Conservation (phyloP, 2,329 filamentous ascomycete species). For the Sporothrix variecibatus region DNA sequence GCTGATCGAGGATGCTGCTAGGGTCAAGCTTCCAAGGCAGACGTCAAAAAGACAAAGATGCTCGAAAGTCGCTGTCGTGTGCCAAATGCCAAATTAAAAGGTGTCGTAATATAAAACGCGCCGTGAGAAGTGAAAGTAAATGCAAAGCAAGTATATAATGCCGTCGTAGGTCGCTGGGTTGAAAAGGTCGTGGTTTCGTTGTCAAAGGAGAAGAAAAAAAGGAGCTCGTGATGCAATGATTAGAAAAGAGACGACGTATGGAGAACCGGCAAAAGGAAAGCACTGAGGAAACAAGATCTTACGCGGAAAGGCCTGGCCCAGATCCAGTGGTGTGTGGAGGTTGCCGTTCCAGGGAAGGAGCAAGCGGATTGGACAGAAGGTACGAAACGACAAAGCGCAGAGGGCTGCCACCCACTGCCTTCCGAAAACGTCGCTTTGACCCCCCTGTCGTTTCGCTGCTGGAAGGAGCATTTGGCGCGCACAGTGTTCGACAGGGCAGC, state of each 20-base stretch:
- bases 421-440: conserved; percentile 13
- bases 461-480: conserved; percentile 2
- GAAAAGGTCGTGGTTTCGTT: neutral
- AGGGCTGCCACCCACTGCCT: neutral
- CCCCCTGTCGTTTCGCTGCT: neutral
- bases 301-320: neutral
- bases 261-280: neutral
- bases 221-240: conserved; percentile 7
- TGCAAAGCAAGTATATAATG: neutral
- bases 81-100: neutral
- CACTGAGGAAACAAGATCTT: conserved; percentile 5
- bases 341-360: neutral
- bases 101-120: neutral
- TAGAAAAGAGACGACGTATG: neutral
- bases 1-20: neutral
- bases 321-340: neutral
- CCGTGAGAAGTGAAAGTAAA: neutral
- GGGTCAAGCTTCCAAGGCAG: neutral
- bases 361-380: neutral
- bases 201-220: neutral
- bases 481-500: neutral
- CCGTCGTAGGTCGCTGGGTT: neutral
- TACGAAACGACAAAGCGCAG: neutral
- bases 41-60: neutral
- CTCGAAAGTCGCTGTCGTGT: conserved; percentile 1